Evolutionary conservation across 306 rosid genomes (phyloP), one percentile per base, ranked within the genome.

Genomic region (Astragalus glycyphyllos): DNA sequence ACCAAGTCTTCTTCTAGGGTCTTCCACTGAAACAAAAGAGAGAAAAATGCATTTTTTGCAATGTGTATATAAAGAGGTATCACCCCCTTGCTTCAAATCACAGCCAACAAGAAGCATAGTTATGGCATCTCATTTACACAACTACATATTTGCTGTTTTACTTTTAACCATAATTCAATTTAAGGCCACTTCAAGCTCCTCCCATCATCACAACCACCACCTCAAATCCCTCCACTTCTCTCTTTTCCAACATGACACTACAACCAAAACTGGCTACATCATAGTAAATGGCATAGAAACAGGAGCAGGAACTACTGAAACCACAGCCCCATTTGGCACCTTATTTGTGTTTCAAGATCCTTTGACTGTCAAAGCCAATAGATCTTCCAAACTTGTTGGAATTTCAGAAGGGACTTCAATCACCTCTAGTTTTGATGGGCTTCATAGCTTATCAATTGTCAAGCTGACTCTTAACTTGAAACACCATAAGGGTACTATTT

Each of bases 371-470:
- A 13, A 80, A 3, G 29, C 86, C 6, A 82, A 77, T 12, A 32
- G 68, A 7, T 79, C 88, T 4, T 92, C 98, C 0, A 89, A 87
- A 34, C 47, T 55, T 1, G 78, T 83, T 4, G 96, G 92, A 16
- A 86, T 65, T 9, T 77, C 89, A 0, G 86, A 89, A 77, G 98
- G 96, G 29, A 84, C 87, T 34, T 11, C 92, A 46, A 55, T 89
- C 44, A 87, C 96, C 3, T 86, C 96, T 3, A 16, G 92, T 71
- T 32, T 89, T 0, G 96, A 92, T 32, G 96, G 96, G 8, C 85
- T 92, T 10, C 78, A 15, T 4, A 81, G 89, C 83, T 73, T 89
- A 54, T 85, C 88, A 0, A 54, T 87, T 13, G 98, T 92, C 0
- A 89, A 81, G 81, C 31, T 92, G 42, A 89, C 84, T 11, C 42